Conservation (phyloP, 2,329 filamentous ascomycete species). For the Colletotrichum musae region DNA sequence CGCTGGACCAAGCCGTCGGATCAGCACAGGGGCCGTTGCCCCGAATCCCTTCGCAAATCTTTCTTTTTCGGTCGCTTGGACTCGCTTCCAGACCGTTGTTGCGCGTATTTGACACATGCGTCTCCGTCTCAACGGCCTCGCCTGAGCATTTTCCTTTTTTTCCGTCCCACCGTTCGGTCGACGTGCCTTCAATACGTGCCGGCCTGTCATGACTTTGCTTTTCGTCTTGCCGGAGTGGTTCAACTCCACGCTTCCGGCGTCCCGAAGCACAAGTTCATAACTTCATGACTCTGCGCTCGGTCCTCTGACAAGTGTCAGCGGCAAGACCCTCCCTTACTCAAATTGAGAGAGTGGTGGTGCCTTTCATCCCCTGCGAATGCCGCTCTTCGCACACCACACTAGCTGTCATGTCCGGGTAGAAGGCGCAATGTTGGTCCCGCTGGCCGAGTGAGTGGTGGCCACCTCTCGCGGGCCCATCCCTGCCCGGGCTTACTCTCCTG, state of each 20-base stretch:
- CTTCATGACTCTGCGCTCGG: conserved; percentile 19
- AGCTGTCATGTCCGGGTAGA: conserved; percentile 23
- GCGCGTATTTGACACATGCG: neutral
- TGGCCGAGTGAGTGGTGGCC: neutral
- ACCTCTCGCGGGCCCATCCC: conserved; percentile 12
- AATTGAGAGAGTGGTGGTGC: neutral
- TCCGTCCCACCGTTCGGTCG: conserved; percentile 14
- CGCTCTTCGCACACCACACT: conserved; percentile 18
- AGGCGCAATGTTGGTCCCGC: neutral
- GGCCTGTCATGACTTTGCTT: conserved; percentile 4
- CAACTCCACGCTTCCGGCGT: conserved; percentile 19
- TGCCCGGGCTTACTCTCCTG: conserved; percentile 21
- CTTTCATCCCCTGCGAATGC: neutral
- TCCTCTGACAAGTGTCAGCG: conserved; percentile 31
- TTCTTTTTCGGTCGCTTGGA: conserved; percentile 27
- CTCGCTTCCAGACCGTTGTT: neutral
- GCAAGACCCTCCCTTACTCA: neutral
- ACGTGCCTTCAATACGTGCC: conserved; percentile 2
- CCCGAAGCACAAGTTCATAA: neutral
- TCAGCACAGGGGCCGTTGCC: conserved; percentile 14
- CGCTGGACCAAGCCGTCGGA: conserved; percentile 2
- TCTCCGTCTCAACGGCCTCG: neutral
- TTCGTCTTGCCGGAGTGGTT: neutral
- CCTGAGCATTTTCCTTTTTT: neutral
- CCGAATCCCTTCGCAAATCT: conserved; percentile 13